Conservation (phyloP, 257 asterid species). For the Asclepias syriaca region DNA sequence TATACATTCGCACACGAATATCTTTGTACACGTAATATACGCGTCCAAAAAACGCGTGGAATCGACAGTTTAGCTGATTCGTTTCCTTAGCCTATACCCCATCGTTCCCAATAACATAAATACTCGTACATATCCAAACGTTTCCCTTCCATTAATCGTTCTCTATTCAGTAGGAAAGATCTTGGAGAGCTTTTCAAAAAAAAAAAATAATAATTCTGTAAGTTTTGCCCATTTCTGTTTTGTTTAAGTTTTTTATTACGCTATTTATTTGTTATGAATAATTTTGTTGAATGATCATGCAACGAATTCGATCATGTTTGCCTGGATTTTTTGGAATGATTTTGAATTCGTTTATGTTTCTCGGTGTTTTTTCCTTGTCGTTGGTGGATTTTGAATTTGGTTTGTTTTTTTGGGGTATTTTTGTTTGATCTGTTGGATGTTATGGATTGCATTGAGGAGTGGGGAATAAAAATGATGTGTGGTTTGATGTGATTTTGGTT, state of each 20-base stretch:
- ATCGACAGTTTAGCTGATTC: neutral
- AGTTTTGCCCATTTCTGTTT: neutral
- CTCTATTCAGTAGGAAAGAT: neutral
- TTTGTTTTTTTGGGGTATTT: neutral
- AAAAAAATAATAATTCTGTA: too few relatives aligned
- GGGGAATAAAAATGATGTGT: neutral
- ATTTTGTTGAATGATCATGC: neutral
- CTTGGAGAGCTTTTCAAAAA: neutral
- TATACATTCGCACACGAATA: neutral
- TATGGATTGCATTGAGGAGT: neutral
- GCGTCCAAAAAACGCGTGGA: slow-evolving; percentile 60
- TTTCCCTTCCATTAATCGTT: neutral
- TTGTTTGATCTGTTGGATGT: neutral
- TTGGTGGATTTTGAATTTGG: neutral
- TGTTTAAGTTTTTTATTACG: neutral
- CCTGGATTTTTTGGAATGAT: too few relatives aligned
- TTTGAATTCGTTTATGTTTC: neutral
- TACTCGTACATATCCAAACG: neutral
- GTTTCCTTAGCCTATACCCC: neutral
- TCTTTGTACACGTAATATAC: slow-evolving; percentile 37
- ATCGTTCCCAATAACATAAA: neutral
- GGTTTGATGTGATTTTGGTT: neutral
- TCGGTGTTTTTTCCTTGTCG: neutral
- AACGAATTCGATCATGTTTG: neutral
- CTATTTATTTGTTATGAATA: neutral